phyloP scores from a whole-genome alignment of 2,329 filamentous ascomycete genomes.

The Fusarium falciforme region DNA sequence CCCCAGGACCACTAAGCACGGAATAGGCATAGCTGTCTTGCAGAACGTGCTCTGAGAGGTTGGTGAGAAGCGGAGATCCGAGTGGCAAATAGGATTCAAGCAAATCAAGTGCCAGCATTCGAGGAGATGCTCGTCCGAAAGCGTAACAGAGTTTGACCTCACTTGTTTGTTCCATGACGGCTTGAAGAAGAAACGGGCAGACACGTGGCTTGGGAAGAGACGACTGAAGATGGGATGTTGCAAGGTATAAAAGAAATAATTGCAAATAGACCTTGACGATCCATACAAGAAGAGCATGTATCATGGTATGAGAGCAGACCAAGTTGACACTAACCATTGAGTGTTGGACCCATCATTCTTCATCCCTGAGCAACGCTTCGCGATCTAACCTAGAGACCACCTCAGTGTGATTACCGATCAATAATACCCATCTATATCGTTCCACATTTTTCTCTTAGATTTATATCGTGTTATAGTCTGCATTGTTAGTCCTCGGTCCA shows the following conservation, averaged over 20 bases:
- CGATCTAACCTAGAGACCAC: too few relatives aligned
- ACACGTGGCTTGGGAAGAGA: neutral
- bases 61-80: neutral
- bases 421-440: too few relatives aligned
- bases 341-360: too few relatives aligned
- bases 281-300: neutral
- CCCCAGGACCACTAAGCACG: neutral
- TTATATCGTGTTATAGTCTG: too few relatives aligned
- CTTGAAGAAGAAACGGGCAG: neutral
- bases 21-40: neutral
- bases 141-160: neutral
- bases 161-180: neutral
- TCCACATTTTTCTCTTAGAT: too few relatives aligned
- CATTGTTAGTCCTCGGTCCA: too few relatives aligned
- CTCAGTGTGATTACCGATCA: too few relatives aligned
- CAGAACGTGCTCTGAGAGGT: neutral
- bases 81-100: neutral
- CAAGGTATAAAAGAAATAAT: too few relatives aligned
- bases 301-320: neutral
- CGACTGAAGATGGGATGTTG: too few relatives aligned
- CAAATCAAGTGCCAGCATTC: neutral
- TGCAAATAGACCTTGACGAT: too few relatives aligned
- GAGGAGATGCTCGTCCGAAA: neutral
- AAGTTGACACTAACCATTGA: too few relatives aligned
- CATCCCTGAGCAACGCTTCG: too few relatives aligned